These are phyloP conservation scores for Aspergillus nidulans DNA, from an alignment of 495 filamentous ascomycete genomes.

Conservation along the genomic window DNA sequence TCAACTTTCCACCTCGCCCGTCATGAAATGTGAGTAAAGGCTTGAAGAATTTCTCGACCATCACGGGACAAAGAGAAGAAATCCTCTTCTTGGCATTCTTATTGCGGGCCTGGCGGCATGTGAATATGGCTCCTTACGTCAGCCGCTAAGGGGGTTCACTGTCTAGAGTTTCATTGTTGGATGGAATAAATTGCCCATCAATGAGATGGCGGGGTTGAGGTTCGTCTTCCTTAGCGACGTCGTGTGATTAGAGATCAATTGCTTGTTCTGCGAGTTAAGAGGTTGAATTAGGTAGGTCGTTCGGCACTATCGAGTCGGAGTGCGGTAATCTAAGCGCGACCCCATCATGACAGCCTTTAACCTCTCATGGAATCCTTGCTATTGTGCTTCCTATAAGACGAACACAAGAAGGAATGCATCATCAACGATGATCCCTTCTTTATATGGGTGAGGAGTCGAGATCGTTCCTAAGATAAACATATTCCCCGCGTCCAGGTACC, in stretches of 20 bases:
- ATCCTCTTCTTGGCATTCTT: conserved; percentile 6
- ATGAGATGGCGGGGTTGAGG: not conserved
- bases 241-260: not conserved
- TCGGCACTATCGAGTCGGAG: not conserved
- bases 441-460: not conserved
- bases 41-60: not conserved
- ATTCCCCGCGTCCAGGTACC: not conserved
- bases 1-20: not conserved
- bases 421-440: not conserved
- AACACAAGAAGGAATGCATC: not conserved
- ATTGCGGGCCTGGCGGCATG: conserved; percentile 6
- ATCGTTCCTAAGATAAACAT: not conserved
- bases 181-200: no score
- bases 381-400: not conserved
- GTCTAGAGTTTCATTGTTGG: not conserved
- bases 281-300: not conserved
- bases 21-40: not conserved
- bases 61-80: not conserved
- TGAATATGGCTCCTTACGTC: conserved; percentile 19
- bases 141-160: not conserved
- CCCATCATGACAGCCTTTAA: not conserved
- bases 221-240: not conserved
- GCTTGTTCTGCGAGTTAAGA: not conserved
- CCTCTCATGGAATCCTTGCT: not conserved
- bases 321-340: not conserved